Evolutionary conservation across 192 early-diverging fungal species (phyloP).

Genomic region (Backusella liffmaniae): DNA sequence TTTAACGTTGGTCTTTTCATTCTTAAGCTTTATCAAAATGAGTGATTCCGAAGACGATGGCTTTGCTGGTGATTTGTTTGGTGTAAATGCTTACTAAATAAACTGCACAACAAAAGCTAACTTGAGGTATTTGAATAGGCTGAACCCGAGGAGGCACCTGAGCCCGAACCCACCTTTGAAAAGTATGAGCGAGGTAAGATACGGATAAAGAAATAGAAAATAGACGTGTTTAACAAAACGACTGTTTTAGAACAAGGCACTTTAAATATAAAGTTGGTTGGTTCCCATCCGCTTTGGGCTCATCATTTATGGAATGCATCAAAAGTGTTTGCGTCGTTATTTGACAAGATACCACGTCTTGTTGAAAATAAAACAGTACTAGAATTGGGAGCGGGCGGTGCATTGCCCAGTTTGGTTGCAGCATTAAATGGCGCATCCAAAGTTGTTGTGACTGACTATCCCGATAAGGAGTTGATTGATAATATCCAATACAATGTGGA

Average conservation of each 20-base stretch:
- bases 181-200: constrained; percentile 44
- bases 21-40: background rate
- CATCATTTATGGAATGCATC: constrained; percentile 94
- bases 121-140: constrained; percentile 3
- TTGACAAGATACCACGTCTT: constrained; percentile 68
- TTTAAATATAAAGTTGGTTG: constrained; percentile 61
- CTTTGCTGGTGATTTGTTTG: constrained; percentile 37
- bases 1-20: background rate
- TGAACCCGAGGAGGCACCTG: constrained; percentile 36
- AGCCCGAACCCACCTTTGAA: constrained; percentile 55
- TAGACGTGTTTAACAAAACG: background rate
- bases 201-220: background rate
- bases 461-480: constrained; percentile 71
- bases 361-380: constrained; percentile 63
- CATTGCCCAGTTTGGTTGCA: constrained; percentile 73
- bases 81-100: constrained; percentile 16
- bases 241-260: constrained; percentile 17
- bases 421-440: constrained; percentile 70
- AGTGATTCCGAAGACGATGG: constrained; percentile 27
- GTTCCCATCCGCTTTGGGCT: constrained; percentile 80
- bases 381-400: constrained; percentile 85
- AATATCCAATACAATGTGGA: constrained; percentile 74
- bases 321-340: constrained; percentile 72
- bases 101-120: background rate
- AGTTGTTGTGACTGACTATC: constrained; percentile 75